Percentiles rank a stretch among this genome's conserved stretches.
These are phyloP conservation scores for Phytophthora kernoviae DNA, from an alignment of 352 stramenopile genomes.

Conservation along the genomic window DNA sequence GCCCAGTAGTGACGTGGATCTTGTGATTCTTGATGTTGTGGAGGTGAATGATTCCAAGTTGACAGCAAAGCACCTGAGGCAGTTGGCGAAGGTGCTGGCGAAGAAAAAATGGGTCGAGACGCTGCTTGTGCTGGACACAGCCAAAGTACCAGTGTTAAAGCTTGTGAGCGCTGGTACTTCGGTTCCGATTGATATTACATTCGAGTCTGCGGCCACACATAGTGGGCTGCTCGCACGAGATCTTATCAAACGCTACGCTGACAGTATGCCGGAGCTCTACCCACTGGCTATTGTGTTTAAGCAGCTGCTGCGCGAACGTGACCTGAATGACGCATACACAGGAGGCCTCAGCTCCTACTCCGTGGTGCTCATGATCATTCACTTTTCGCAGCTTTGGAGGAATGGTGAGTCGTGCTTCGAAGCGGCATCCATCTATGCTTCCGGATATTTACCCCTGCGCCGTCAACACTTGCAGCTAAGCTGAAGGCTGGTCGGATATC, in stretches of 20 bases:
- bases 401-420: slow-evolving; percentile 58
- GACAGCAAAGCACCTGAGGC: slow-evolving; percentile 61
- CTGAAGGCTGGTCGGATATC: slow-evolving; percentile 32
- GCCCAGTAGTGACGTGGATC: slow-evolving; percentile 84
- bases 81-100: slow-evolving; percentile 61
- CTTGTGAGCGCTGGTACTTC: slow-evolving; percentile 75
- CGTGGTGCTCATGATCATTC: slow-evolving; percentile 92
- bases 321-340: slow-evolving; percentile 92
- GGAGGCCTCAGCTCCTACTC: slow-evolving; percentile 92
- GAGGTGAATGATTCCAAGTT: slow-evolving; percentile 65
- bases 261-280: slow-evolving; percentile 87
- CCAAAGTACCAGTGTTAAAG: slow-evolving; percentile 87
- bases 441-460: slow-evolving; percentile 51
- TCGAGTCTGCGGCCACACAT: slow-evolving; percentile 82
- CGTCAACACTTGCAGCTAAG: slow-evolving; percentile 31
- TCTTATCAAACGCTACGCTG: slow-evolving; percentile 84
- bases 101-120: slow-evolving; percentile 81
- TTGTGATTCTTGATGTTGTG: slow-evolving; percentile 80
- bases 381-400: slow-evolving; percentile 80
- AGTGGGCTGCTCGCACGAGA: slow-evolving; percentile 82
- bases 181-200: slow-evolving; percentile 87
- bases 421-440: slow-evolving; percentile 69
- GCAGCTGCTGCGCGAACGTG: slow-evolving; percentile 86
- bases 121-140: slow-evolving; percentile 79
- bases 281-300: slow-evolving; percentile 92